Conservation (phyloP, 179 eudicot genomes). For the Nepenthes alata region DNA sequence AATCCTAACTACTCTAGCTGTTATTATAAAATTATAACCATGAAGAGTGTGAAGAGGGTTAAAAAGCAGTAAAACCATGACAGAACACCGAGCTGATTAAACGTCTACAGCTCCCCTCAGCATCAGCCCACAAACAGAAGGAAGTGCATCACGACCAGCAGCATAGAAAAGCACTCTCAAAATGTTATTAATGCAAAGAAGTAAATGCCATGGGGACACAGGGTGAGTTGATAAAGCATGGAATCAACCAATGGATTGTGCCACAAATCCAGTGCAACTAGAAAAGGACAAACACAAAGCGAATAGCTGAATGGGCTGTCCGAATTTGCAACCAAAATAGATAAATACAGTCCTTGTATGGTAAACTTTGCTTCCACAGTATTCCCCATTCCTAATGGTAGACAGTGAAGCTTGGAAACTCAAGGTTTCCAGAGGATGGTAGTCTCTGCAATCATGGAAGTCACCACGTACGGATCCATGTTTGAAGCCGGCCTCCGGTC, state of each 20-base stretch:
- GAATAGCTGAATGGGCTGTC: neutral
- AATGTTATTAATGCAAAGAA: neutral
- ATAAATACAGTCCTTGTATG: neutral
- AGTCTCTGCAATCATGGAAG: slow-evolving; percentile 14
- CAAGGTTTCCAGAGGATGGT: slow-evolving; percentile 15
- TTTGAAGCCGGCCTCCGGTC: slow-evolving; percentile 17
- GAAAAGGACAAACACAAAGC: neutral
- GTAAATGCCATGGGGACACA: neutral
- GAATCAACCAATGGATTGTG: neutral
- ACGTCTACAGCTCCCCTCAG: too few relatives aligned
- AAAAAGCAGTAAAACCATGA: too few relatives aligned
- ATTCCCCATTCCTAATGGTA: neutral
- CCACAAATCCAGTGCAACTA: neutral
- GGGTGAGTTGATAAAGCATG: neutral
- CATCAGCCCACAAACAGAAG: too few relatives aligned
- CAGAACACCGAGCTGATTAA: too few relatives aligned
- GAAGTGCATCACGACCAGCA: neutral
- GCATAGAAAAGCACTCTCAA: neutral
- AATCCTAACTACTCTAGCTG: too few relatives aligned
- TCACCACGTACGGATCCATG: slow-evolving; percentile 12
- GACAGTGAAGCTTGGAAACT: neutral
- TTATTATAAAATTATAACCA: too few relatives aligned
- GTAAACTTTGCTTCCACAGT: neutral
- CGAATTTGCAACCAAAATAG: neutral
- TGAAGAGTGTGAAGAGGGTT: too few relatives aligned